Evolutionary conservation across 768 basidiomycete species (phyloP).

Genomic region (Trametopsis cervina): DNA sequence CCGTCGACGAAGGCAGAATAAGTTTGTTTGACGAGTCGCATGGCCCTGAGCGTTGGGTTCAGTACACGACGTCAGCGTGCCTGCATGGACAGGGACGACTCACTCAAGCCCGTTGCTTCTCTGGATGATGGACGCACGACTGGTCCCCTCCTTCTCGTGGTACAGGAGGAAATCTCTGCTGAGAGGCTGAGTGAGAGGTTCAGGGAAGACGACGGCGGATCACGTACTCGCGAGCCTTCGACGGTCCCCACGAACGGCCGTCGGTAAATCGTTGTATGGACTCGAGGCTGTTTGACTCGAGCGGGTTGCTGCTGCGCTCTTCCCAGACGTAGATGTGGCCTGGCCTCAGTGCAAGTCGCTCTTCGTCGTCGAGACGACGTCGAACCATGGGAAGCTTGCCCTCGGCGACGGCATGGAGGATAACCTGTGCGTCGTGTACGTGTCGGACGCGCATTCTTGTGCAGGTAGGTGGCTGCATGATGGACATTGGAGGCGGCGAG

Average conservation of each 20-base stretch:
- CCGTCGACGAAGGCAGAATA: constrained; percentile 31
- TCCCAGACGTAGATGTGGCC: constrained; percentile 35
- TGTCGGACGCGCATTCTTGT: constrained; percentile 29
- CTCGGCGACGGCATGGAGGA: constrained; percentile 32
- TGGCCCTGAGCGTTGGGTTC: constrained; percentile 14
- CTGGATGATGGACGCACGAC: constrained; percentile 17
- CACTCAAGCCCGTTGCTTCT: constrained; percentile 20
- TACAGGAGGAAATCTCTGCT: constrained; percentile 32
- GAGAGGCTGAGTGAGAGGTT: background rate
- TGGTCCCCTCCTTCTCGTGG: constrained; percentile 29
- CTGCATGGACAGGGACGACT: too few relatives aligned
- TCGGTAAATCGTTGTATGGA: constrained; percentile 32
- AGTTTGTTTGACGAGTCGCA: constrained; percentile 31
- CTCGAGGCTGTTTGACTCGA: constrained; percentile 20
- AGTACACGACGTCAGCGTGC: background rate
- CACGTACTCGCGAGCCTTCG: constrained; percentile 25
- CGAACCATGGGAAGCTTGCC: constrained; percentile 29
- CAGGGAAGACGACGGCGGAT: background rate
- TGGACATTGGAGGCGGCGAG: constrained; percentile 10
- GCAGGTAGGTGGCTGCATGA: constrained; percentile 30
- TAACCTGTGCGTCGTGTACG: constrained; percentile 30
- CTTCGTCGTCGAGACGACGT: constrained; percentile 33
- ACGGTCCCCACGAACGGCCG: constrained; percentile 32
- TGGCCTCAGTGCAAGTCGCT: constrained; percentile 26
- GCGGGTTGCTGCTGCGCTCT: constrained; percentile 26